Percentiles rank a stretch among this genome's conserved stretches.
Evolutionary conservation across 1,284 basidiomycete genomes (phyloP).

Genomic region (Stereum hirsutum): DNA sequence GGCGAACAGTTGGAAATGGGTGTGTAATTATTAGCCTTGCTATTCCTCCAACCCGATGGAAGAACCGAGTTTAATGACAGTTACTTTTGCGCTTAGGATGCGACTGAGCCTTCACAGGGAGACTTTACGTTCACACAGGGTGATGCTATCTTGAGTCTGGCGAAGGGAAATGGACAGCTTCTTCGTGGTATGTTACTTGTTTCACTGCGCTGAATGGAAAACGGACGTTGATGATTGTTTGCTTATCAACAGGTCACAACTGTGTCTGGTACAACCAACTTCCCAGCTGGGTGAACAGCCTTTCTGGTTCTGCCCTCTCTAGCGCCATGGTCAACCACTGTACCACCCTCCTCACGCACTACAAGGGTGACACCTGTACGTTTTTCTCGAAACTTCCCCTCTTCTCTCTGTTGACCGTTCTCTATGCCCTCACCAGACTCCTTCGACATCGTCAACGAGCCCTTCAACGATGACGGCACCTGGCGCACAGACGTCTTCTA

Average conservation of each 20-base stretch:
- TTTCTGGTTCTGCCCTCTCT: conserved; percentile 31
- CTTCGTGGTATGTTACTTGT: too few species aligned
- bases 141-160: conserved; percentile 37
- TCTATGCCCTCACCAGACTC: too few species aligned
- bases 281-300: conserved; percentile 40
- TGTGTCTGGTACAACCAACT: conserved; percentile 51
- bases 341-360: conserved; percentile 36
- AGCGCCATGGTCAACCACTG: conserved; percentile 37
- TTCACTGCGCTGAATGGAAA: too few species aligned
- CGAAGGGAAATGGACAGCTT: conserved; percentile 31
- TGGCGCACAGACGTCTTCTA: conserved; percentile 39
- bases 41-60: too few species aligned
- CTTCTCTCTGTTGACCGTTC: too few species aligned
- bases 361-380: conserved; percentile 41
- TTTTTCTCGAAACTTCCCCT: too few species aligned
- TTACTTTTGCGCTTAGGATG: too few species aligned
- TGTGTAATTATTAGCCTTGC: conserved; percentile 15
- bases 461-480: conserved; percentile 52
- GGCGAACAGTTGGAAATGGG: conserved; percentile 52
- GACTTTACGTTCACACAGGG: conserved; percentile 36
- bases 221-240: too few species aligned
- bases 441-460: conserved; percentile 36
- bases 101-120: conserved; percentile 41
- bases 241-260: too few species aligned
- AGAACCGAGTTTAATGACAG: too few species aligned